phyloP scores from a whole-genome alignment of 2,329 filamentous ascomycete species.

The Chrysoporthe puriensis region DNA sequence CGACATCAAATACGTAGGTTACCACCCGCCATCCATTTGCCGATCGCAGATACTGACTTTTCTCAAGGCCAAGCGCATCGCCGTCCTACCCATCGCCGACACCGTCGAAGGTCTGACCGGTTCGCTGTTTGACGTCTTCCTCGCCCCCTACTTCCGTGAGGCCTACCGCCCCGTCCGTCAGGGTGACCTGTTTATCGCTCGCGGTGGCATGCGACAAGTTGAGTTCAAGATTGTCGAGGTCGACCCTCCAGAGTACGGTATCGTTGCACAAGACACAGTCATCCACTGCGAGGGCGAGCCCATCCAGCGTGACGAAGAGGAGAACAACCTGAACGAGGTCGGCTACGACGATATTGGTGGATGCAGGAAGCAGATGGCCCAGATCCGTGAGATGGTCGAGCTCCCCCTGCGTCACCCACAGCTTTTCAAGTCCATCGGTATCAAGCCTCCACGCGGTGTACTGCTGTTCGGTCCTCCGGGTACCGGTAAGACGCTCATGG shows the following conservation, averaged over 20 bases:
- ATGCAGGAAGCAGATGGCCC: constrained; percentile 99
- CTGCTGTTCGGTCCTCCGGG: constrained; percentile 94
- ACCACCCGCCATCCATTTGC: not conserved
- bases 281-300: constrained; percentile 97
- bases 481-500: constrained; percentile 99
- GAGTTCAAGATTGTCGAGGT: constrained; percentile 99
- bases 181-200: constrained; percentile 95
- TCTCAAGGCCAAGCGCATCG: constrained; percentile 91
- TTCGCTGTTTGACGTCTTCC: constrained; percentile 98
- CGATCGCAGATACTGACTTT: constrained; percentile 32
- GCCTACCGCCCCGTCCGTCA: constrained; percentile 96
- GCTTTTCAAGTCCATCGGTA: constrained; percentile 99
- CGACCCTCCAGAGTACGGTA: constrained; percentile 96
- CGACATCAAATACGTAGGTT: constrained; percentile 98
- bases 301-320: constrained; percentile 97
- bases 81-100: constrained; percentile 96
- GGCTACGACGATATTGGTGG: constrained; percentile 99
- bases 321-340: constrained; percentile 98
- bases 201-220: constrained; percentile 97
- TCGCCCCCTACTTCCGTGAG: constrained; percentile 99
- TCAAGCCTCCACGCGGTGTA: constrained; percentile 98
- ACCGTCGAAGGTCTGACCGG: constrained; percentile 97
- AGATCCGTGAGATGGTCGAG: constrained; percentile 98
- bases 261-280: constrained; percentile 97
- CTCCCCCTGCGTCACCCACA: constrained; percentile 94